Conservation (phyloP, 306 rosid species). For the Pyrus pyrifolia region DNA sequence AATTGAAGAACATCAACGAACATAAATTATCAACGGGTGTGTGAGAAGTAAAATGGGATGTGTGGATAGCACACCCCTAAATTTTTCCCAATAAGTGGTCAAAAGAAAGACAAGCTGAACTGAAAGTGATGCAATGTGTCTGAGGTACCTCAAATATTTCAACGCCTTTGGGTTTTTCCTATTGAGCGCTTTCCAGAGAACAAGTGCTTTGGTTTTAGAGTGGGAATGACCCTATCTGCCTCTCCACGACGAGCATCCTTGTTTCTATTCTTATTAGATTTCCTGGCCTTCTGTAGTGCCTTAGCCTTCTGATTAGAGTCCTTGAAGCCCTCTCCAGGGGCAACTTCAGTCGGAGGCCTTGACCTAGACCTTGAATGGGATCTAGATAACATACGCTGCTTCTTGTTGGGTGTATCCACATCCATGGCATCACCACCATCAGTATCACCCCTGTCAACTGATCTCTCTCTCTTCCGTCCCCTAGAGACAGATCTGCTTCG, state of each 20-base stretch:
- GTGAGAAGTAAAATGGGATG: no score
- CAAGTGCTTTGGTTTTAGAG: constrained; percentile 73
- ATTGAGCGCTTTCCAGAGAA: constrained; percentile 66
- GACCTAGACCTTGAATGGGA: constrained; percentile 53
- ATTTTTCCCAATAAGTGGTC: background rate
- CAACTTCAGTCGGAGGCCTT: constrained; percentile 58
- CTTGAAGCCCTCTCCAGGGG: constrained; percentile 81
- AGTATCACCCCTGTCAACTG: constrained; percentile 28
- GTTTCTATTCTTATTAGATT: constrained; percentile 62
- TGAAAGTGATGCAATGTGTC: background rate
- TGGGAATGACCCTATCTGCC: constrained; percentile 87
- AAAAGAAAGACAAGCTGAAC: background rate
- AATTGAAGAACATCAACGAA: no score
- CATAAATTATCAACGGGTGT: no score
- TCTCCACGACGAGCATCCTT: constrained; percentile 84
- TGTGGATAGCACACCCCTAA: no score
- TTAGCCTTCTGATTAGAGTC: constrained; percentile 62
- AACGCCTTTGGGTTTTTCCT: constrained; percentile 74
- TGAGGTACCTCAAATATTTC: constrained; percentile 21
- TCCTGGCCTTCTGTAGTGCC: constrained; percentile 61
- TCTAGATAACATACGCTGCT: constrained; percentile 41
- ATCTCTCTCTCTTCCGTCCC: constrained; percentile 81
- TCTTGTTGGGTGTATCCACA: constrained; percentile 57
- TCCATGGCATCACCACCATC: constrained; percentile 29
- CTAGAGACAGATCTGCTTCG: constrained; percentile 55